Evolutionary conservation across 2,329 filamentous ascomycete genomes (phyloP).

Genomic region (Trematosphaeria pertusa): DNA sequence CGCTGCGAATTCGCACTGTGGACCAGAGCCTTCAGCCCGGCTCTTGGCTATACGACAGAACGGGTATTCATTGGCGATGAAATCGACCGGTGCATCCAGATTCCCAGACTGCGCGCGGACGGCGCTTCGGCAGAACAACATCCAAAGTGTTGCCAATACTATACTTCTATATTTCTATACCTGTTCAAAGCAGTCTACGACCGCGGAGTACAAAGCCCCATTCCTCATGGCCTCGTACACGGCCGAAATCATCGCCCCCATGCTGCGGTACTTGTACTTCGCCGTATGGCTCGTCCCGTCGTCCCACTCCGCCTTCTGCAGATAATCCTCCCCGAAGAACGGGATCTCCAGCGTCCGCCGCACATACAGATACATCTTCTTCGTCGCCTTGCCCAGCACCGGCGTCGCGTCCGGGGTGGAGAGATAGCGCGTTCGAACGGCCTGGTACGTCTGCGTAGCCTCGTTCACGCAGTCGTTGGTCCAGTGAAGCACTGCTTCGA

Average conservation of each 20-base stretch:
- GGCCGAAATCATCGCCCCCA: slow-evolving; percentile 18
- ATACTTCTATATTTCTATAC: slow-evolving; percentile 7
- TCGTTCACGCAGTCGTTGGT: slow-evolving; percentile 18
- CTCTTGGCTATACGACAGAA: no score
- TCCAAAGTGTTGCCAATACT: neutral
- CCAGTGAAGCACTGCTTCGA: slow-evolving; percentile 19
- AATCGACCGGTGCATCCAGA: no score
- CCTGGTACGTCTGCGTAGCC: slow-evolving; percentile 11
- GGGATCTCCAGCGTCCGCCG: slow-evolving; percentile 18
- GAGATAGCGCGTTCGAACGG: slow-evolving; percentile 13
- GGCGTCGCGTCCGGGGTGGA: slow-evolving; percentile 16
- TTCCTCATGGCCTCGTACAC: slow-evolving; percentile 20
- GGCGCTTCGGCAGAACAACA: neutral
- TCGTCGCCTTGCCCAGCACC: slow-evolving; percentile 17
- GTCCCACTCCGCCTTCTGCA: slow-evolving; percentile 16
- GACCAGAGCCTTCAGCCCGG: no score
- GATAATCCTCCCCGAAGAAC: slow-evolving; percentile 21
- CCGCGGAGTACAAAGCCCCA: slow-evolving; percentile 10
- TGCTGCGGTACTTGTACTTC: slow-evolving; percentile 14
- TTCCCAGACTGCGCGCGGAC: no score
- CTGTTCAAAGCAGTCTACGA: slow-evolving; percentile 13
- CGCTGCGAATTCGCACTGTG: no score
- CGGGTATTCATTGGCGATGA: no score
- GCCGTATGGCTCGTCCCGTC: slow-evolving; percentile 15
- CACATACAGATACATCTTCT: slow-evolving; percentile 17